Conservation (phyloP, 805 yeast genomes). For the Wickerhamiella parazyma region DNA sequence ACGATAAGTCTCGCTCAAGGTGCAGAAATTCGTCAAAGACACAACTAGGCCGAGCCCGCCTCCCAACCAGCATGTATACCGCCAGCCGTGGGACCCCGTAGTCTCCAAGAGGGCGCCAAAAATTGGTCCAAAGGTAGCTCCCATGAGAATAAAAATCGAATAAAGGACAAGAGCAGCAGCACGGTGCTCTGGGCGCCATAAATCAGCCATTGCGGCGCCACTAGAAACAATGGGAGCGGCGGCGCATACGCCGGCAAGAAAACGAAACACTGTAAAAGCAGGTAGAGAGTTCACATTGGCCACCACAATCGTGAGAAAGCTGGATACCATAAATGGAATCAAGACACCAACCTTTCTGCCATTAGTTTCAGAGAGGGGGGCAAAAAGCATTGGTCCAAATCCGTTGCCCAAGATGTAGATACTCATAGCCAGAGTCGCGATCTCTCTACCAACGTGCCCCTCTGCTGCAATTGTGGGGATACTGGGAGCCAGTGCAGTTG, state of each 20-base stretch:
- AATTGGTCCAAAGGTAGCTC: slow-evolving; percentile 35
- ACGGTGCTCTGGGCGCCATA: slow-evolving; percentile 37
- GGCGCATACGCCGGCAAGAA: slow-evolving; percentile 46
- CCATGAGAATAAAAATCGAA: slow-evolving; percentile 34
- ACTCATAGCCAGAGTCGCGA: slow-evolving; percentile 39
- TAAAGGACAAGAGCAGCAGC: slow-evolving; percentile 41
- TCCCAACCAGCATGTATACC: slow-evolving; percentile 42
- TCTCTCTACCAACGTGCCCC: slow-evolving; percentile 32
- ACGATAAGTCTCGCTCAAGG: slow-evolving; percentile 27
- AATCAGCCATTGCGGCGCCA: slow-evolving; percentile 50
- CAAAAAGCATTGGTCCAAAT: slow-evolving; percentile 43
- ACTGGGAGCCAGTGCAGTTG: slow-evolving; percentile 40
- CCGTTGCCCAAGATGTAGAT: slow-evolving; percentile 49
- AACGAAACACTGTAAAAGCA: slow-evolving; percentile 30
- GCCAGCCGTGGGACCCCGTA: slow-evolving; percentile 39
- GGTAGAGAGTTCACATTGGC: slow-evolving; percentile 35
- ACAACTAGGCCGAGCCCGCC: slow-evolving; percentile 31
- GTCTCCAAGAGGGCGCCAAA: slow-evolving; percentile 25
- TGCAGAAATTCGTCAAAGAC: slow-evolving; percentile 28
- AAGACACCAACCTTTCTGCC: slow-evolving; percentile 42
- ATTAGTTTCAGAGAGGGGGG: slow-evolving; percentile 44
- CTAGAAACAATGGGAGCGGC: slow-evolving; percentile 49
- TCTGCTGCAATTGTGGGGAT: slow-evolving; percentile 32
- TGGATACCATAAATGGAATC: slow-evolving; percentile 34
- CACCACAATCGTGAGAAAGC: slow-evolving; percentile 29